Evolutionary conservation across 1,139 yeast genomes (phyloP).

Genomic region (Yamadazyma dendronema): DNA sequence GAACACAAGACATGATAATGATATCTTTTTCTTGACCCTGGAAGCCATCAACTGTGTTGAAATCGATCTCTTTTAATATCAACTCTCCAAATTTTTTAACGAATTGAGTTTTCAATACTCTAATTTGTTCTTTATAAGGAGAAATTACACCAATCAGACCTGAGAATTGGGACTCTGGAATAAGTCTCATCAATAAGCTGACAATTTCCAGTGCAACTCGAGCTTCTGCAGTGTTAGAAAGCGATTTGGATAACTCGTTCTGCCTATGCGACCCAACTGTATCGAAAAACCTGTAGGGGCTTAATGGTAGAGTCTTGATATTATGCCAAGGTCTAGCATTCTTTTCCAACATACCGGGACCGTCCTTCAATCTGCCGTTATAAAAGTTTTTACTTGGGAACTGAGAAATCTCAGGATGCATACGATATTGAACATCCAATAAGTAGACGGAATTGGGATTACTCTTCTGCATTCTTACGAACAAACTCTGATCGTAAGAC

Average conservation of each 20-base stretch:
- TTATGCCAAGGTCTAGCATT: slow-evolving; percentile 79
- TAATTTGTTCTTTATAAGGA: slow-evolving; percentile 89
- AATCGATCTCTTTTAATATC: slow-evolving; percentile 70
- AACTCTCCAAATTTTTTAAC: slow-evolving; percentile 56
- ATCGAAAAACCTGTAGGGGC: slow-evolving; percentile 82
- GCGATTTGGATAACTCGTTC: slow-evolving; percentile 63
- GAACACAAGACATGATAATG: slow-evolving; percentile 89
- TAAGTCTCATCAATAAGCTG: slow-evolving; percentile 48
- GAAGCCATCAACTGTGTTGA: slow-evolving; percentile 95
- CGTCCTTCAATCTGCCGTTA: slow-evolving; percentile 68
- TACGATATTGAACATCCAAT: slow-evolving; percentile 94
- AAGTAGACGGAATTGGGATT: slow-evolving; percentile 63
- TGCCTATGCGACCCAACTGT: slow-evolving; percentile 64
- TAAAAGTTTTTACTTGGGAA: slow-evolving; percentile 90
- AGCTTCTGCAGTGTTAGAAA: slow-evolving; percentile 70
- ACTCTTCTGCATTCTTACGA: slow-evolving; percentile 86
- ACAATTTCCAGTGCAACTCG: slow-evolving; percentile 70
- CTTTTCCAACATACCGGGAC: slow-evolving; percentile 59
- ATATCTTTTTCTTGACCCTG: slow-evolving; percentile 98
- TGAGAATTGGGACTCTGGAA: slow-evolving; percentile 53
- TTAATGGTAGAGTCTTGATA: slow-evolving; percentile 31
- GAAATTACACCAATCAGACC: slow-evolving; percentile 89
- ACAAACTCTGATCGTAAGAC: slow-evolving; percentile 86
- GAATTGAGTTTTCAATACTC: slow-evolving; percentile 57
- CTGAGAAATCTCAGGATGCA: slow-evolving; percentile 88